phyloP scores from a whole-genome alignment of 495 filamentous ascomycete species.

The Penicillium argentinense region DNA sequence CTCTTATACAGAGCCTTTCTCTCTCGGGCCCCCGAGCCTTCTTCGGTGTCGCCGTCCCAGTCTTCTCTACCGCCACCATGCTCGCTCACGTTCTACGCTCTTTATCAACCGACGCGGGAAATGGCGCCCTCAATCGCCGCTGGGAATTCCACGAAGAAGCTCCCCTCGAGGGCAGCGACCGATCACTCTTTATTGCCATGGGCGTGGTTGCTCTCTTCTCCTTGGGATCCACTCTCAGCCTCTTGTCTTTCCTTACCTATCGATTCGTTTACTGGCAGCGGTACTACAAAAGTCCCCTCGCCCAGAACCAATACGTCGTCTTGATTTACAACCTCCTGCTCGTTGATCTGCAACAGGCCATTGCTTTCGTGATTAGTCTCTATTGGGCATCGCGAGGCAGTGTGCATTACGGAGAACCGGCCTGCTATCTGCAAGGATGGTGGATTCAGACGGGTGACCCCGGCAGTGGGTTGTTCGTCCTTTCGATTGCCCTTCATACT shows the following conservation, averaged over 20 bases:
- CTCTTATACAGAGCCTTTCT: background rate
- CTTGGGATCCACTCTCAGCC: constrained; percentile 50
- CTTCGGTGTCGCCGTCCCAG: constrained; percentile 2
- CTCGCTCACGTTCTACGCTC: constrained; percentile 20
- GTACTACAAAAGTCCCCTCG: constrained; percentile 41
- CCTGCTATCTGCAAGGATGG: constrained; percentile 71
- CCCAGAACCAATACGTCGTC: constrained; percentile 67
- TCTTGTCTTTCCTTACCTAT: constrained; percentile 56
- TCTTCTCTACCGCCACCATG: constrained; percentile 11
- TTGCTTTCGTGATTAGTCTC: constrained; percentile 65
- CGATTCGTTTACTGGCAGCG: constrained; percentile 57
- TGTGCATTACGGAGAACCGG: constrained; percentile 54
- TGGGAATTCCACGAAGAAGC: constrained; percentile 23
- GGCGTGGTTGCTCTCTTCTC: constrained; percentile 56
- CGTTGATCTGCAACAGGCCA: constrained; percentile 69
- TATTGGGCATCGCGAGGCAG: constrained; percentile 53
- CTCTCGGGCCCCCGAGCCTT: background rate
- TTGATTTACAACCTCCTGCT: constrained; percentile 72
- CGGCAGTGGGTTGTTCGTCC: constrained; percentile 66
- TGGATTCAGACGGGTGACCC: constrained; percentile 69
- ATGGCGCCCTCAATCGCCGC: constrained; percentile 16
- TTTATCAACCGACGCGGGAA: constrained; percentile 6
- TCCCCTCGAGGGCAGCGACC: constrained; percentile 21
- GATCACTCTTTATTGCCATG: constrained; percentile 53
- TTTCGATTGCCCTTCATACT: constrained; percentile 66